A percentile compares a stretch with the other conserved stretches of the same genome.
These are phyloP conservation scores for Globisporangium polare DNA, from an alignment of 352 stramenopile genomes.

Conservation along the genomic window DNA sequence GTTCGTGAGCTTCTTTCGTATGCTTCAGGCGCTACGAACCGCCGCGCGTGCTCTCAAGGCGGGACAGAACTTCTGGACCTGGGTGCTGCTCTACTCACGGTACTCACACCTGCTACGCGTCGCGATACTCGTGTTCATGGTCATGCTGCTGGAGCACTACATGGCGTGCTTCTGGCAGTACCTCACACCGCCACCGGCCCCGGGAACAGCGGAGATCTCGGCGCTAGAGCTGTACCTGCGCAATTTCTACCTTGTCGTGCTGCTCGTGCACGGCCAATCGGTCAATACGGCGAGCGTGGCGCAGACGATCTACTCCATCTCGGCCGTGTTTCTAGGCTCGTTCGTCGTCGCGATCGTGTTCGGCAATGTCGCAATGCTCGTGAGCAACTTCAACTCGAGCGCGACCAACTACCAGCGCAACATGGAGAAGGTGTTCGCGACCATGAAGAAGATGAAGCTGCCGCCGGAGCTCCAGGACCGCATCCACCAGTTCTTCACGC, in stretches of 20 bases:
- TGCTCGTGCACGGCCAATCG: neutral
- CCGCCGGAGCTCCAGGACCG: slow-evolving; percentile 24
- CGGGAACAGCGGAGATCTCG: neutral
- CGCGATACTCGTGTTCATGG: neutral
- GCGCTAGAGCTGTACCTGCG: neutral
- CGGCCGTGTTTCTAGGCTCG: neutral
- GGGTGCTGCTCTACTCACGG: slow-evolving; percentile 11
- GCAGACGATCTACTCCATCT: slow-evolving; percentile 1
- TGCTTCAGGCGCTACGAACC: neutral
- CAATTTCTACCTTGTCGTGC: neutral
- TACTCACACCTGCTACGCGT: slow-evolving; percentile 17
- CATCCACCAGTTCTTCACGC: slow-evolving; percentile 36
- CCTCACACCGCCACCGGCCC: neutral
- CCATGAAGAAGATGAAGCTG: slow-evolving; percentile 20
- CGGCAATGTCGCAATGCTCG: slow-evolving; percentile 20
- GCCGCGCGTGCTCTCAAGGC: neutral
- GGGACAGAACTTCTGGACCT: slow-evolving; percentile 4
- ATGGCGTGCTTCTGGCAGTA: slow-evolving; percentile 14
- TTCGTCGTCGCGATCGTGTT: slow-evolving; percentile 16
- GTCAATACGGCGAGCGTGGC: neutral
- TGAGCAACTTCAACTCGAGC: slow-evolving; percentile 11
- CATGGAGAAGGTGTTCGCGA: slow-evolving; percentile 22
- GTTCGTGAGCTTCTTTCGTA: neutral
- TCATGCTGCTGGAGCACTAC: slow-evolving; percentile 12
- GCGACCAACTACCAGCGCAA: slow-evolving; percentile 20